These are phyloP conservation scores for Cercospora sp. DNA, from an alignment of 2,329 filamentous ascomycete species.

Conservation along the genomic window DNA sequence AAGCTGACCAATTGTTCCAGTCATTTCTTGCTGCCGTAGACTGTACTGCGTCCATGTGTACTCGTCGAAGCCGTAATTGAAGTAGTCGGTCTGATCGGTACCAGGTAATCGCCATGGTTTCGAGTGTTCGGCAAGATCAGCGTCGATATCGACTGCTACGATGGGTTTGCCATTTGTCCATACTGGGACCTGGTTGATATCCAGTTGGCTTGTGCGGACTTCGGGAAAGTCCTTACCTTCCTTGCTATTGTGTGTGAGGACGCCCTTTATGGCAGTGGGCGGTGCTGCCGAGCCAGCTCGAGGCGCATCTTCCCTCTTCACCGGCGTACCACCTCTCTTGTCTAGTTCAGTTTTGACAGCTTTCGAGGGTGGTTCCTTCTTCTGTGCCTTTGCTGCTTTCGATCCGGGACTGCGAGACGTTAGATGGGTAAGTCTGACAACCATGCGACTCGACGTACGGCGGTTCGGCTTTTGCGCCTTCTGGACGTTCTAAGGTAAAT, in stretches of 20 bases:
- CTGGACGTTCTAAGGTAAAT: conserved; percentile 53
- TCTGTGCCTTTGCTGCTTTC: conserved; percentile 24
- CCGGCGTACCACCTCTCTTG: conserved; percentile 20
- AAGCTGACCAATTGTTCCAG: conserved; percentile 75
- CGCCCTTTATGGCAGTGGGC: conserved; percentile 35
- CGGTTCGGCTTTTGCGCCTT: conserved; percentile 35
- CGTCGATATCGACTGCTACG: conserved; percentile 53
- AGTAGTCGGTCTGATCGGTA: conserved; percentile 93
- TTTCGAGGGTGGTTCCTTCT: conserved; percentile 15
- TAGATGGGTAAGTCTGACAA: background rate
- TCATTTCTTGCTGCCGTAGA: conserved; percentile 77
- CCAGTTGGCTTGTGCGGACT: conserved; percentile 73
- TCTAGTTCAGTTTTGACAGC: conserved; percentile 20
- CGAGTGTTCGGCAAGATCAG: conserved; percentile 63
- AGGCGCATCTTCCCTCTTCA: conserved; percentile 23
- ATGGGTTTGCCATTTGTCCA: conserved; percentile 78
- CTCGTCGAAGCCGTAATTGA: conserved; percentile 98
- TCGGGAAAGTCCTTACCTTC: conserved; percentile 65
- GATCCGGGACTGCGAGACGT: conserved; percentile 19
- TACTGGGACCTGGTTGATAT: conserved; percentile 78
- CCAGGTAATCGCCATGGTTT: conserved; percentile 96
- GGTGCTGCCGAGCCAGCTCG: conserved; percentile 23
- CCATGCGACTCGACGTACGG: conserved; percentile 20
- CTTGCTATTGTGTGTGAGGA: conserved; percentile 49
- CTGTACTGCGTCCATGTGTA: conserved; percentile 97